Conservation (phyloP, 129 eudicot genomes). For the Helichrysum umbraculigerum region DNA sequence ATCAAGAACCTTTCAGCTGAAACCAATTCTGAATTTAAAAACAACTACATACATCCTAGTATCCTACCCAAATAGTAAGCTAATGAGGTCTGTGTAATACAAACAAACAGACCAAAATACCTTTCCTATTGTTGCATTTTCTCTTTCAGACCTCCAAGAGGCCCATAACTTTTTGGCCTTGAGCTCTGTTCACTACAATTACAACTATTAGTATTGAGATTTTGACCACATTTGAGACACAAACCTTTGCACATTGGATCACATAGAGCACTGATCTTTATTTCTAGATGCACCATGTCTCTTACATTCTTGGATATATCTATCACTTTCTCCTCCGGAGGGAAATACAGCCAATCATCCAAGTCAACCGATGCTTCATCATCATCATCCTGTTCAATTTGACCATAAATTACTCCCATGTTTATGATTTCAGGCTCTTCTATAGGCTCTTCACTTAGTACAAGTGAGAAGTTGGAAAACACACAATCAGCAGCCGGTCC, state of each 20-base stretch:
- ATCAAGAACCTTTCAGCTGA: too few relatives aligned
- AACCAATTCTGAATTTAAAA: too few relatives aligned
- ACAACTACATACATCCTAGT: too few relatives aligned
- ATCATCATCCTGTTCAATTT: constrained; percentile 50
- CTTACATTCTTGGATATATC: constrained; percentile 83
- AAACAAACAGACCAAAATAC: not conserved
- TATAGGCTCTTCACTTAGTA: constrained; percentile 77
- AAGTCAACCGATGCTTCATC: constrained; percentile 56
- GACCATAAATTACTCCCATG: constrained; percentile 62
- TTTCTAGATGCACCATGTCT: constrained; percentile 84
- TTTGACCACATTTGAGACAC: constrained; percentile 70
- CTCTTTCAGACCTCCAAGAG: constrained; percentile 59
- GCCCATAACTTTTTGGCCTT: constrained; percentile 52
- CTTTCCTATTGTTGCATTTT: constrained; percentile 47
- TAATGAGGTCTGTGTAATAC: not conserved
- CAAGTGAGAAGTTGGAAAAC: constrained; percentile 66
- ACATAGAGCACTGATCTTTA: constrained; percentile 60
- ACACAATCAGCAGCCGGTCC: constrained; percentile 69
- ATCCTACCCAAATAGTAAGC: too few relatives aligned
- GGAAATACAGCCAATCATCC: constrained; percentile 78
- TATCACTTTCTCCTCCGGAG: constrained; percentile 61
- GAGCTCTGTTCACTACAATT: constrained; percentile 43
- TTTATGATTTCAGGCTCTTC: constrained; percentile 69
- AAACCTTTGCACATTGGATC: constrained; percentile 76
- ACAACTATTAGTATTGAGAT: constrained; percentile 62